These are phyloP conservation scores for Dacryopinax primogenitus DNA, from an alignment of 768 basidiomycete genomes.

Conservation along the genomic window DNA sequence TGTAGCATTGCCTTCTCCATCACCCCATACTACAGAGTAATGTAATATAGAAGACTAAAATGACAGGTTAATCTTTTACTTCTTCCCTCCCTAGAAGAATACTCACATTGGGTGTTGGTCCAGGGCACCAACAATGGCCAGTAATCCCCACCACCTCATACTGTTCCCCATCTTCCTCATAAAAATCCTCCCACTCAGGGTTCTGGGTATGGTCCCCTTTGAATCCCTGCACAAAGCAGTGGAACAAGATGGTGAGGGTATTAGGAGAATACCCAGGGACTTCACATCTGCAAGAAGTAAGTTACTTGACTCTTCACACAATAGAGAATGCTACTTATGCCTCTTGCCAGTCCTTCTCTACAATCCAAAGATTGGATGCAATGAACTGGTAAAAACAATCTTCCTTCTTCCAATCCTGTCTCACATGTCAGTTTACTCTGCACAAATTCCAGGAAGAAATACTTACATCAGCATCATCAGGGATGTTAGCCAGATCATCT, in stretches of 20 bases:
- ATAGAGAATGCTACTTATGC: background rate
- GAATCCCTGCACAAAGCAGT: background rate
- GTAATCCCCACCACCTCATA: background rate
- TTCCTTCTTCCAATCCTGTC: background rate
- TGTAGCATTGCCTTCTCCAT: background rate
- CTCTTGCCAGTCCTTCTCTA: background rate
- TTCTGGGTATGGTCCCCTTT: background rate
- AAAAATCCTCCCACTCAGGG: background rate
- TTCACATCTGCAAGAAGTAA: background rate
- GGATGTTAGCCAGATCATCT: background rate
- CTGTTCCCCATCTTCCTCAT: background rate
- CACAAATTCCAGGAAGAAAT: background rate
- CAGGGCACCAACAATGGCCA: background rate
- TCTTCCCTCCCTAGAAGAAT: background rate
- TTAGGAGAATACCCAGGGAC: background rate
- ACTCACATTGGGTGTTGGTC: background rate
- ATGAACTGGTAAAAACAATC: background rate
- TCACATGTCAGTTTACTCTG: no score
- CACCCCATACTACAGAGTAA: background rate
- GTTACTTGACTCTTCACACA: background rate
- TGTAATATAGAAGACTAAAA: background rate
- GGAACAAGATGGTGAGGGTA: background rate
- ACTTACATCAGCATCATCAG: background rate
- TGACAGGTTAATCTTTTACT: background rate
- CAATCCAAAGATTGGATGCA: background rate